phyloP scores from a whole-genome alignment of 257 asterid genomes.

The Gentiana dahurica region DNA sequence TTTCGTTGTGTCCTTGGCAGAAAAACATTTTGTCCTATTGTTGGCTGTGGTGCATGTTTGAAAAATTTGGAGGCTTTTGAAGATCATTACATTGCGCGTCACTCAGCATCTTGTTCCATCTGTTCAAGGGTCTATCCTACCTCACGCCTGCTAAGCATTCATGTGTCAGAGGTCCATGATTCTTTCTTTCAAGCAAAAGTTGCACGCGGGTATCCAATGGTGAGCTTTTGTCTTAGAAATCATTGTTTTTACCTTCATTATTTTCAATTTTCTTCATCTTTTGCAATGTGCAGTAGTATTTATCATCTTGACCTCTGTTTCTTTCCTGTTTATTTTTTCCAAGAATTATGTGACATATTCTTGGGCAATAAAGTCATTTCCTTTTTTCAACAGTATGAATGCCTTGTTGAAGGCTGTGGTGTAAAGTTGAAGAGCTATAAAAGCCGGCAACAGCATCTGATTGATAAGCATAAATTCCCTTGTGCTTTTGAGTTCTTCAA shows the following conservation, averaged over 20 bases:
- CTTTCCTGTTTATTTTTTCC: no score
- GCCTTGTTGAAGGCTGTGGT: conserved; percentile 95
- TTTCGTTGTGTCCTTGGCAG: conserved; percentile 19
- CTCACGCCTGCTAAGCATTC: conserved; percentile 77
- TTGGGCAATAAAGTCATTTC: not conserved
- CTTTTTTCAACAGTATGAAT: conserved; percentile 51
- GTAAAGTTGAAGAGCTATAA: conserved; percentile 75
- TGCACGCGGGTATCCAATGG: conserved; percentile 84
- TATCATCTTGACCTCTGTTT: no score
- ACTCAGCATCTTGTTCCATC: conserved; percentile 81
- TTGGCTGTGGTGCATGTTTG: conserved; percentile 67
- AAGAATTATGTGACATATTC: not conserved
- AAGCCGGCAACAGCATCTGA: conserved; percentile 81
- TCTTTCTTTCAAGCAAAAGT: conserved; percentile 95
- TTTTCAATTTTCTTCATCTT: no score
- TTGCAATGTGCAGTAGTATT: no score
- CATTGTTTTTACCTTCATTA: not conserved
- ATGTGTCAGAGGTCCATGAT: conserved; percentile 91
- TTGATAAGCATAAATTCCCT: conserved; percentile 87
- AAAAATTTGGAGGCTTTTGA: conserved; percentile 75
- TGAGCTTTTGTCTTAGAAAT: conserved; percentile 12
- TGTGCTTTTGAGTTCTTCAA: conserved; percentile 73
- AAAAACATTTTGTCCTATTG: conserved; percentile 63
- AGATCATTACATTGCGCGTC: conserved; percentile 81
- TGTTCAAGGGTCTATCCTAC: conserved; percentile 94